Base-by-base conservation (phyloP, 2,329 filamentous ascomycete genomes). In the Verticillium nonalfalfae region DNA sequence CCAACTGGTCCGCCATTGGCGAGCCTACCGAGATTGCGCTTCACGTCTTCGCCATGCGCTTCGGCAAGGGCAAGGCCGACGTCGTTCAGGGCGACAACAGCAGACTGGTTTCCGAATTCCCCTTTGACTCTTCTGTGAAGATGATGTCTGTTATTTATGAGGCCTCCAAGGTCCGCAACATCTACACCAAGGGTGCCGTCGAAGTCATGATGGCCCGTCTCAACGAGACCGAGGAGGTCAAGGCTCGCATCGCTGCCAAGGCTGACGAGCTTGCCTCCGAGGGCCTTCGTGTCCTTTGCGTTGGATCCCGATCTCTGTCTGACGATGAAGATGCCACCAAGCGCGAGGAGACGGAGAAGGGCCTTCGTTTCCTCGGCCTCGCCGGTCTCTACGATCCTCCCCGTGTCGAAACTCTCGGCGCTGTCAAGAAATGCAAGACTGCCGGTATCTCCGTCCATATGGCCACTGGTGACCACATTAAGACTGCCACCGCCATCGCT, bases 21-120 rank as follows among this genome's bases (percentile, higher is more conserved):
- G 86, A 90, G 66, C 86, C 87, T 3, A 91, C 89, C 3, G 89
- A 91, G 67, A 90, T 91, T 62, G 88, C 89, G 11, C 83, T 91
- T 15, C 87, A 90, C 65, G 88, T 91, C 10, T 88, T 91, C 63
- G 87, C 88, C 56, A 86, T 87, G 76, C 85, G 89, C 18, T 90
- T 90, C 66, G 79, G 81, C 35, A 79, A 81, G 62, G 79, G 76
- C 59, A 81, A 81, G 69, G 69, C 73, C 1, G 71, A 75, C 3
- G 66, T 80, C 21, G 62, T 76, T 10, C 67, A 71, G 31, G 70
- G 72, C 26, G 73, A 73, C n/a, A 67, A 71, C 31, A 78, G 80
- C 61, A 72, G 74, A 45, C 74, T 87, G 55, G 68, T 89, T 10
- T 82, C 85, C 1, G 89, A 91, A 68, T 88, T 88, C 60, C 88